Conservation (phyloP, 179 eudicot genomes). For the Carnegiea gigantea region DNA sequence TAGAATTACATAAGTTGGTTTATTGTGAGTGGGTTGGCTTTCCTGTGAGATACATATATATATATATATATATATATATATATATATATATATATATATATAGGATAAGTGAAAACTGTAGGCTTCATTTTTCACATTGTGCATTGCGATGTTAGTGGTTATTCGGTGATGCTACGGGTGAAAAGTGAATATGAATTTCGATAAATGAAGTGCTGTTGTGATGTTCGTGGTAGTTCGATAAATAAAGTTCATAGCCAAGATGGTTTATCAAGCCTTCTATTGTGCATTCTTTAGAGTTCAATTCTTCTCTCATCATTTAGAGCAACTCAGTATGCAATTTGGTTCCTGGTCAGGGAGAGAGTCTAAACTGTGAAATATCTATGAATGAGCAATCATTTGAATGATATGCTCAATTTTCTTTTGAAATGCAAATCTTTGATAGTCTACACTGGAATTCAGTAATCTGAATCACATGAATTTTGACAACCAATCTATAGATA, state of each 20-base stretch:
- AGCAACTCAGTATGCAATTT: neutral
- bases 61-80: neutral
- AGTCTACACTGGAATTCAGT: neutral
- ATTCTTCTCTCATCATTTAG: neutral
- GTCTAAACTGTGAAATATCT: neutral
- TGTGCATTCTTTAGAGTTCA: neutral
- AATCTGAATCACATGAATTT: neutral
- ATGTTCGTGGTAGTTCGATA: neutral
- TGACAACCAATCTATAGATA: neutral
- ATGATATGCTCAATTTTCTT: neutral
- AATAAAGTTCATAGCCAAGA: neutral
- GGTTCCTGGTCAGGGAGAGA: neutral
- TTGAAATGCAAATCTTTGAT: no score
- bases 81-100: neutral
- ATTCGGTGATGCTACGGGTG: neutral
- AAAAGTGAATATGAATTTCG: neutral
- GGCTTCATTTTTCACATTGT: no score
- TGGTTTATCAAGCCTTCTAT: neutral
- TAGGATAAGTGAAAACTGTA: neutral
- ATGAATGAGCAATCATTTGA: neutral
- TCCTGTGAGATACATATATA: neutral
- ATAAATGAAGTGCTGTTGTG: neutral
- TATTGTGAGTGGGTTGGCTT: no score
- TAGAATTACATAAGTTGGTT: neutral
- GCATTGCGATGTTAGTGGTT: no score